These are phyloP conservation scores for Crithidia acanthocephali DNA, from an alignment of 208 protist genomes.

Conservation along the genomic window DNA sequence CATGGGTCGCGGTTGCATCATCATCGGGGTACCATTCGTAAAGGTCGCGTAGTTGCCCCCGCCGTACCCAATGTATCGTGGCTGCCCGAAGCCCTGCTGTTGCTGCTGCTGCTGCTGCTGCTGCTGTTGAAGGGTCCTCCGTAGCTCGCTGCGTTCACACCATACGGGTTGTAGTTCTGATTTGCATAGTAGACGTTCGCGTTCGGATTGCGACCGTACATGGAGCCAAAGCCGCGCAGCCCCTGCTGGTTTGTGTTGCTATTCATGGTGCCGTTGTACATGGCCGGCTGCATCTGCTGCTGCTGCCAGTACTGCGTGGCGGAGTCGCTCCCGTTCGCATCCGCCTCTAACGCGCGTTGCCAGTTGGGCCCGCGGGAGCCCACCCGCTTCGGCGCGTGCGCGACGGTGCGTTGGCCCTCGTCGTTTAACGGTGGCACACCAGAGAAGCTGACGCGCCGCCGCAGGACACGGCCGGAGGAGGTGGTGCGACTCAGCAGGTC, in stretches of 20 bases:
- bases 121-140: background rate
- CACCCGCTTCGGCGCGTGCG: constrained; percentile 2
- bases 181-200: background rate
- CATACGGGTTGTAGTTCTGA: constrained; percentile 1
- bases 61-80: constrained; percentile 9
- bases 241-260: background rate
- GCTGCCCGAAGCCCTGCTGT: background rate
- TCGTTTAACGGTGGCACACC: constrained; percentile 5
- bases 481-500: background rate
- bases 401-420: constrained; percentile 2
- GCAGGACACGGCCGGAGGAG: constrained; percentile 5
- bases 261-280: background rate
- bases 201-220: background rate
- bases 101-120: background rate
- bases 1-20: constrained; percentile 6
- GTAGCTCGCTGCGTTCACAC: background rate
- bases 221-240: background rate
- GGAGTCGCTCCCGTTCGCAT: background rate
- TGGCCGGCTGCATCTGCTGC: background rate
- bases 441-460: constrained; percentile 6
- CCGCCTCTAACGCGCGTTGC: background rate
- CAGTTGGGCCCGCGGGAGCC: background rate
- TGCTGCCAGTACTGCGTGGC: background rate
- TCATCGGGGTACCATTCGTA: constrained; percentile 4
- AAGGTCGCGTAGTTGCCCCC: constrained; percentile 1